Evolutionary conservation across 352 stramenopile species (phyloP).

Genomic region (Phytophthora hybrid): DNA sequence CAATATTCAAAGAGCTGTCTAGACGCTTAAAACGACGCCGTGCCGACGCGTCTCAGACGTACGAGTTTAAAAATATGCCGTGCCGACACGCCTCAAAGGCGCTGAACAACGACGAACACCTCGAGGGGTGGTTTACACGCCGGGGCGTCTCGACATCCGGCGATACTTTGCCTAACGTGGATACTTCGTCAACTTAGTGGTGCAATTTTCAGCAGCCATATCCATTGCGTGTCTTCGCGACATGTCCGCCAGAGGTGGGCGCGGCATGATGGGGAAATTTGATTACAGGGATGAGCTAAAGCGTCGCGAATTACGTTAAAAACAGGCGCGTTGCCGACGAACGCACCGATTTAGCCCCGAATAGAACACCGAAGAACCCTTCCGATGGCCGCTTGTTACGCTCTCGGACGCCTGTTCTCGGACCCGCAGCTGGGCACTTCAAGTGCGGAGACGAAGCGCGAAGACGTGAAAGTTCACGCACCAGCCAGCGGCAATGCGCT

Average conservation of each 20-base stretch:
- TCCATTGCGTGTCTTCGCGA: slow-evolving; percentile 25
- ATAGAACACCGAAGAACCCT: slow-evolving; percentile 27
- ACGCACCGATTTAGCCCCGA: slow-evolving; percentile 17
- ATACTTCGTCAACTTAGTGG: slow-evolving; percentile 33
- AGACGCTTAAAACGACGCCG: no score
- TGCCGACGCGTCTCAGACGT: no score
- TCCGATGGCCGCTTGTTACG: slow-evolving; percentile 20
- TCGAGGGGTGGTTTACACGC: no score
- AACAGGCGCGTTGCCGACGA: background rate
- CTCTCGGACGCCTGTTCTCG: slow-evolving; percentile 26
- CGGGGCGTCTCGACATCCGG: no score
- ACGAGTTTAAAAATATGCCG: no score
- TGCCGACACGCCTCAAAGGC: no score
- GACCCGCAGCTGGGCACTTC: slow-evolving; percentile 16
- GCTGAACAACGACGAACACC: no score
- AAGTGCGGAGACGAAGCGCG: slow-evolving; percentile 4
- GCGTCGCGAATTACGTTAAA: slow-evolving; percentile 9
- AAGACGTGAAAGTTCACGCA: background rate
- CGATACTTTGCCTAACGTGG: background rate
- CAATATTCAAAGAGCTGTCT: no score
- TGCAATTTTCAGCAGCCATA: slow-evolving; percentile 8
- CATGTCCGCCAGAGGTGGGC: slow-evolving; percentile 9
- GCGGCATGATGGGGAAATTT: slow-evolving; percentile 16
- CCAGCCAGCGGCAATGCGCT: background rate
- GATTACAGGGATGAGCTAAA: slow-evolving; percentile 30